These are phyloP conservation scores for Akanthomyces dipterigenus DNA, from an alignment of 2,329 filamentous ascomycete species.

Conservation along the genomic window DNA sequence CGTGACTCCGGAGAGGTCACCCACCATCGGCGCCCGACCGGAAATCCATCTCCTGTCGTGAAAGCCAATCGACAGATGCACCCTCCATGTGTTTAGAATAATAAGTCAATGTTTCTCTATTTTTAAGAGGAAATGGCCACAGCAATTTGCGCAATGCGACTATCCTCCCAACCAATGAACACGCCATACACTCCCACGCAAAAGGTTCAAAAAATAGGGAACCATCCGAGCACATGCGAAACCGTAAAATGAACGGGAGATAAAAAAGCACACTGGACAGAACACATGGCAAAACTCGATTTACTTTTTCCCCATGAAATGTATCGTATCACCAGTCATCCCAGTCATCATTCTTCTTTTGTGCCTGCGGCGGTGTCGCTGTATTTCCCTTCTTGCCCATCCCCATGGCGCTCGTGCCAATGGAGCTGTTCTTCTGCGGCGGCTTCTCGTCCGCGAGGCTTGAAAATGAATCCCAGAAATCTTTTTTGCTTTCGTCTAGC, in stretches of 20 bases:
- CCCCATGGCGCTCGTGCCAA: slow-evolving; percentile 55
- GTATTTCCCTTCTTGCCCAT: slow-evolving; percentile 38
- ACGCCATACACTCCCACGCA: slow-evolving; percentile 12
- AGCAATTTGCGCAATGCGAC: slow-evolving; percentile 9
- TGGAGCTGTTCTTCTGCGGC: slow-evolving; percentile 37
- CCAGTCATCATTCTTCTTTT: slow-evolving; percentile 54
- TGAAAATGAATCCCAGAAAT: slow-evolving; percentile 91
- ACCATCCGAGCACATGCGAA: neutral
- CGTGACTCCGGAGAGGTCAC: slow-evolving; percentile 23
- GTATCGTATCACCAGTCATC: slow-evolving; percentile 49
- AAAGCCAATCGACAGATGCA: neutral
- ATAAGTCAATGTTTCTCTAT: neutral
- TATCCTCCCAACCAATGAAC: neutral
- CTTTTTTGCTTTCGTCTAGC: slow-evolving; percentile 61
- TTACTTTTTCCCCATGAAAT: neutral
- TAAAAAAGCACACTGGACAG: neutral
- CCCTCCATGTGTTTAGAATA: neutral
- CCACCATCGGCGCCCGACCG: slow-evolving; percentile 9
- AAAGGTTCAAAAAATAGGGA: slow-evolving; percentile 1
- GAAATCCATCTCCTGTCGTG: neutral
- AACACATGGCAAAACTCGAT: too few relatives aligned
- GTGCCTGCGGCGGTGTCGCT: slow-evolving; percentile 20
- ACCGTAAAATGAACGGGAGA: neutral
- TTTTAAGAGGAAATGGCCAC: neutral
- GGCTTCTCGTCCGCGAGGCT: slow-evolving; percentile 49